Evolutionary conservation across 1,284 basidiomycete species (phyloP).

Genomic region (Flammula alnicola): DNA sequence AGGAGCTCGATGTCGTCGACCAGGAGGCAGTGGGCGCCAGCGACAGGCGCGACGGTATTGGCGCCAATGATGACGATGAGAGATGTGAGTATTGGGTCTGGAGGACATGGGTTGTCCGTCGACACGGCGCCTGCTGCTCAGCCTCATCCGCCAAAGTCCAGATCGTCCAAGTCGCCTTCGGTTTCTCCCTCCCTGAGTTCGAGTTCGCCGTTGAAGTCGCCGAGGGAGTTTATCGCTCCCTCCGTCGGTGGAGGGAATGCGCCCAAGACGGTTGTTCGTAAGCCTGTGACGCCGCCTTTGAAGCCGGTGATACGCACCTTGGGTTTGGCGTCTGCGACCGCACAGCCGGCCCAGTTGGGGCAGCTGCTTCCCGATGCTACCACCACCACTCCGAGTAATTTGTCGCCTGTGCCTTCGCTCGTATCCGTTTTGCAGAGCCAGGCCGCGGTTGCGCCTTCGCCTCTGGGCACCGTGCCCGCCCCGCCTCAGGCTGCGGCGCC

Average conservation of each 20-base stretch:
- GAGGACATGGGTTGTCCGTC: slow-evolving; percentile 31
- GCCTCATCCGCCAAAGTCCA: slow-evolving; percentile 5
- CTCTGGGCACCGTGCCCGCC: too few species aligned
- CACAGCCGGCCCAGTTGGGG: too few species aligned
- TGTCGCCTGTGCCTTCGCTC: too few species aligned
- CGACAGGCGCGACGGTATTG: slow-evolving; percentile 27
- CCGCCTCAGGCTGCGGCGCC: too few species aligned
- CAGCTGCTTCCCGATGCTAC: too few species aligned
- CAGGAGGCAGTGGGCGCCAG: slow-evolving; percentile 43
- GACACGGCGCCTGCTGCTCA: slow-evolving; percentile 23
- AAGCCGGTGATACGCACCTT: slow-evolving; percentile 10
- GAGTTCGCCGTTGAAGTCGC: slow-evolving; percentile 28
- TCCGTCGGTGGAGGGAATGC: too few species aligned
- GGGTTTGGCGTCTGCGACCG: too few species aligned
- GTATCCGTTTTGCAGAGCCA: too few species aligned
- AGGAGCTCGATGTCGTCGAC: slow-evolving; percentile 29
- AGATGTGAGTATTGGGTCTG: slow-evolving; percentile 29
- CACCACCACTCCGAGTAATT: too few species aligned
- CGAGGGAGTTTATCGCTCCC: slow-evolving; percentile 28
- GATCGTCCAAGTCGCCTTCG: slow-evolving; percentile 18
- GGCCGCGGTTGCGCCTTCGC: too few species aligned
- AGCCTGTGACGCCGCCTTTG: slow-evolving; percentile 4
- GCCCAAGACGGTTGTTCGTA: too few species aligned
- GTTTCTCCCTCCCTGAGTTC: slow-evolving; percentile 21
- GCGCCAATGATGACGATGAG: slow-evolving; percentile 32